These are phyloP conservation scores for Inga oerstediana DNA, from an alignment of 306 rosid species.

Conservation along the genomic window DNA sequence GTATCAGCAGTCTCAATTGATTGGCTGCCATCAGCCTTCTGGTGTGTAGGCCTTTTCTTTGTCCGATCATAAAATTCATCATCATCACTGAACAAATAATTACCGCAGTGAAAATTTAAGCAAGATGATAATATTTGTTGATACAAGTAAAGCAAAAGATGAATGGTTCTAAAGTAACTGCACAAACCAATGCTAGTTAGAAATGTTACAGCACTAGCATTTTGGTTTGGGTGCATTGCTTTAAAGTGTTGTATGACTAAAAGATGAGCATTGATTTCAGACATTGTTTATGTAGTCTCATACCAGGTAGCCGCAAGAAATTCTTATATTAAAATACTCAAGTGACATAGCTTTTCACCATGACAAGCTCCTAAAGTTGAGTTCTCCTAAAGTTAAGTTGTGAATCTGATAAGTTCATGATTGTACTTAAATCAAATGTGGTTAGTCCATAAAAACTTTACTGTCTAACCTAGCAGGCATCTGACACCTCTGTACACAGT, in stretches of 20 bases:
- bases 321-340: not conserved
- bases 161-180: not conserved
- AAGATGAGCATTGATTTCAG: not conserved
- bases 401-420: not conserved
- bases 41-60: constrained; percentile 59
- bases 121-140: not conserved
- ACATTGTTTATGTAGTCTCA: not conserved
- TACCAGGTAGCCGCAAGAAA: not conserved
- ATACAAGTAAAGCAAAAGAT: not conserved
- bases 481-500: not conserved
- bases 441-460: not conserved
- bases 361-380: not conserved
- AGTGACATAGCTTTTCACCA: too few species aligned
- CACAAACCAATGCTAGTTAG: not conserved
- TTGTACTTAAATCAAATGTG: not conserved
- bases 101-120: not conserved
- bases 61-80: constrained; percentile 98
- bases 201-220: not conserved
- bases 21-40: constrained; percentile 59
- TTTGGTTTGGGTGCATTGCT: constrained; percentile 21
- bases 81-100: constrained; percentile 68
- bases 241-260: not conserved
- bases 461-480: not conserved
- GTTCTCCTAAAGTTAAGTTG: not conserved
- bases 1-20: constrained; percentile 89